phyloP scores from a whole-genome alignment of 805 yeast genomes.

The Candida yuanshanica region DNA sequence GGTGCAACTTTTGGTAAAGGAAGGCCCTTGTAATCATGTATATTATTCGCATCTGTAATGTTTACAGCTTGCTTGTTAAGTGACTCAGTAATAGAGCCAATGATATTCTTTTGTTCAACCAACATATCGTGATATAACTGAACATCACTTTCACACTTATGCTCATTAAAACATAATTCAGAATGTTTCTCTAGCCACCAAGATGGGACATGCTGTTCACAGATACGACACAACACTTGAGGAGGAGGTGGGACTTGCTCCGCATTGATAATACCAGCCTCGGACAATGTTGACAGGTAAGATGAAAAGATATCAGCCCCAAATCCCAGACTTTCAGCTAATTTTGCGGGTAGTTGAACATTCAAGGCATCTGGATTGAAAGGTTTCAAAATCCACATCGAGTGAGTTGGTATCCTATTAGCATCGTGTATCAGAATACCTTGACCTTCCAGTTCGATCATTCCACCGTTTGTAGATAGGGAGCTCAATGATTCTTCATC shows the following conservation, averaged over 20 bases:
- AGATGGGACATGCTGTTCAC: slow-evolving; percentile 85
- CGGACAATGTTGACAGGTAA: slow-evolving; percentile 61
- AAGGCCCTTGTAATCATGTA: slow-evolving; percentile 50
- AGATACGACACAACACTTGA: slow-evolving; percentile 80
- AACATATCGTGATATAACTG: slow-evolving; percentile 71
- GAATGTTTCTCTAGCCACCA: slow-evolving; percentile 97
- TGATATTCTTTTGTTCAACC: slow-evolving; percentile 57
- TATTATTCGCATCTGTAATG: slow-evolving; percentile 5
- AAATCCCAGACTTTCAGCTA: slow-evolving; percentile 78
- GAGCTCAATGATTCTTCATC: slow-evolving; percentile 27
- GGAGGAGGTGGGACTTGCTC: slow-evolving; percentile 71
- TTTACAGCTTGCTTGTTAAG: slow-evolving; percentile 21
- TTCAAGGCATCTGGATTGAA: slow-evolving; percentile 59
- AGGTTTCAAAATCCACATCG: slow-evolving; percentile 92
- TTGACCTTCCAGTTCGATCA: slow-evolving; percentile 83
- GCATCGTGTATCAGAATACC: slow-evolving; percentile 76
- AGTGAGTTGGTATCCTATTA: slow-evolving; percentile 60
- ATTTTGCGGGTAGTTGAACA: slow-evolving; percentile 61
- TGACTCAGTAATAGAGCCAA: slow-evolving; percentile 33
- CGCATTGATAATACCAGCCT: slow-evolving; percentile 58
- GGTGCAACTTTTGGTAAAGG: slow-evolving; percentile 35
- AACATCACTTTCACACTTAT: slow-evolving; percentile 71
- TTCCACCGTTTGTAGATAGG: slow-evolving; percentile 52
- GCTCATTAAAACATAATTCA: slow-evolving; percentile 81
- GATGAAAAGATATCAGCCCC: slow-evolving; percentile 81